phyloP scores from a whole-genome alignment of 1,139 yeast genomes.

The Debaryomyces subglobosus region DNA sequence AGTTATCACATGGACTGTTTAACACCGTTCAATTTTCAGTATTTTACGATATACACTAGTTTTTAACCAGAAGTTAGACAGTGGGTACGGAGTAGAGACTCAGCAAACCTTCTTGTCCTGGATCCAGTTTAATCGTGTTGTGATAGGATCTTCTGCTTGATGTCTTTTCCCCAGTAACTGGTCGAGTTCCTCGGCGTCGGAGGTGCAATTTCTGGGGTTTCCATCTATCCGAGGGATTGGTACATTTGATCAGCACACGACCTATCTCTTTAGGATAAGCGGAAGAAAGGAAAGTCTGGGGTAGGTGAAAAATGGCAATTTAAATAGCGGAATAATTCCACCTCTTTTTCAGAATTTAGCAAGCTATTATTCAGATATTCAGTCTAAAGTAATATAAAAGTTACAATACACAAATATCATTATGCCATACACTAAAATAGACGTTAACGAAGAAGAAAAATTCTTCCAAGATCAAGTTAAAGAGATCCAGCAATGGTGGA shows the following conservation, averaged over 20 bases:
- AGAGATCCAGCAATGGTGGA: conserved; percentile 87
- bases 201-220: background rate
- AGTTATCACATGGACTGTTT: background rate
- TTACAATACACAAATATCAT: conserved; percentile 3
- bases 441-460: conserved; percentile 62
- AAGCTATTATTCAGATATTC: background rate
- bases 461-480: conserved; percentile 70
- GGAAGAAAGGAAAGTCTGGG: conserved; percentile 9
- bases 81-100: background rate
- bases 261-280: conserved; percentile 4
- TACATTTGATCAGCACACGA: background rate
- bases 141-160: background rate
- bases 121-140: background rate
- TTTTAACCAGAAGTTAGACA: background rate
- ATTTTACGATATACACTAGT: background rate
- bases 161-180: background rate
- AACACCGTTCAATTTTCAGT: background rate
- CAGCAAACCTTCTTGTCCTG: background rate
- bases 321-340: conserved; percentile 7
- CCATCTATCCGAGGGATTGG: conserved; percentile 5
- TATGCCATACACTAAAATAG: conserved; percentile 57
- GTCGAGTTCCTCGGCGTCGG: background rate
- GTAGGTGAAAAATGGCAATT: conserved; percentile 5
- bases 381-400: background rate
- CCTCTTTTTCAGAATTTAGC: background rate